Evolutionary conservation across 2,329 filamentous ascomycete genomes (phyloP), one percentile per base, ranked within the genome.

Genomic region (Aspergillus sp.): DNA sequence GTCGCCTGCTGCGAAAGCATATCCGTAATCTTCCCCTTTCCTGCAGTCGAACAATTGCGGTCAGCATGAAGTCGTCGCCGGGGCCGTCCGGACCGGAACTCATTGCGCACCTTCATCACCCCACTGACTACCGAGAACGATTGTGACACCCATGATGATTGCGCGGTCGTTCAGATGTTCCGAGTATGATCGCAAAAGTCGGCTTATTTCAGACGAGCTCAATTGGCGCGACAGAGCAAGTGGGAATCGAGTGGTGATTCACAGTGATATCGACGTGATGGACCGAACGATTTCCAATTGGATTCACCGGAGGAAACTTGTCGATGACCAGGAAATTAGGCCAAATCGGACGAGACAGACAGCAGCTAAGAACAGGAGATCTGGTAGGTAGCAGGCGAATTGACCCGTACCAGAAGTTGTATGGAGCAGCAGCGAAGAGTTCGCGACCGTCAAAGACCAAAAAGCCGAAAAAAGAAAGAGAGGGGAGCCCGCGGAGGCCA

Each of bases 21-120:
- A 57, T 78, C 75, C 57, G 74, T 75, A 40, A 78, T 75, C 64
- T 78, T 78, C 46, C 75, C 75, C 65, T 78, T 78, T 52, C 72
- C 72, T 75, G 50, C 55, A 52, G n/a, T 34, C 36, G 20, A 16
- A 57, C 59, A 29, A 62, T 49, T 29, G 25, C 44, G 34, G 42
- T 54, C 44, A 42, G 45, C 25, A 13, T 50, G 46, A 48, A 36
- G 31, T 42, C 36, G 44, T 45, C 45, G 46, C 40, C 34, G 42
- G 43, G 38, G 52, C 19, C 13, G 21, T 16, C 17, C 19, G 25
- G 34, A 38, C 34, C 29, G 21, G 34, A 14, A 10, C 11, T 20
- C 23, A 36, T 20, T 46, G 23, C 48, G 47, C 50, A 71, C 75
- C 75, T 69, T 78, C 75, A 69, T 78, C 75, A 61, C 75, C 75